These are phyloP conservation scores for Urochloa ruziziensis DNA, from an alignment of 176 grass and related monocot species.

Conservation along the genomic window DNA sequence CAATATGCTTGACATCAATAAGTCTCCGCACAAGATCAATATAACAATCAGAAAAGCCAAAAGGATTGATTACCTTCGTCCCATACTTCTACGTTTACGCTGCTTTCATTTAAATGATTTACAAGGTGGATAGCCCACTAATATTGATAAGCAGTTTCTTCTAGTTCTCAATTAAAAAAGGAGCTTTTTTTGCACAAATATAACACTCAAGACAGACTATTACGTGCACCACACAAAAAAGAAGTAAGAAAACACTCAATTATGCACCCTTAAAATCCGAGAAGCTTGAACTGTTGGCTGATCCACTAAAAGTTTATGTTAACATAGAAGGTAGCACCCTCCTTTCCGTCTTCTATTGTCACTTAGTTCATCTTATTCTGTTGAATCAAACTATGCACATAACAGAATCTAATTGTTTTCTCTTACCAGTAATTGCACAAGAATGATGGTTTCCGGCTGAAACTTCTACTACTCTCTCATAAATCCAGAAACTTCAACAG, in stretches of 20 bases:
- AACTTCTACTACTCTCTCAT: constrained; percentile 59
- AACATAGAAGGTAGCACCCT: background rate
- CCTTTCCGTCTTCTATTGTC: background rate
- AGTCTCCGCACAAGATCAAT: background rate
- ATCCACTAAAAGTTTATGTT: background rate
- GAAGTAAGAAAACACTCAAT: constrained; percentile 7
- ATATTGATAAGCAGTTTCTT: background rate
- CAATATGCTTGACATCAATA: background rate
- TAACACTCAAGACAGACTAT: background rate
- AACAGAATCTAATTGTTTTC: constrained; percentile 13
- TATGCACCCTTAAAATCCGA: background rate
- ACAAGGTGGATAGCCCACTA: background rate
- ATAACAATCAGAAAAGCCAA: background rate
- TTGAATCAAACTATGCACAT: constrained; percentile 12
- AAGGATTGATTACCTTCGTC: background rate
- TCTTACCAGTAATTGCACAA: constrained; percentile 75
- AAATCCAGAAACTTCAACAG: constrained; percentile 77
- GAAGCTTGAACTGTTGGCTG: background rate
- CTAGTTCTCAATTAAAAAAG: background rate
- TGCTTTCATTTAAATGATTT: background rate
- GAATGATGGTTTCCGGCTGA: constrained; percentile 89
- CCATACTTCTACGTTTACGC: background rate
- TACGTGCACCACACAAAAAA: background rate
- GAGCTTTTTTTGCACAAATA: background rate
- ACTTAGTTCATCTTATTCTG: background rate